Percentiles rank a stretch among this genome's conserved stretches.
Evolutionary conservation across 139 green algal genomes (phyloP).

Genomic region (Chlamydomonas eustigma): DNA sequence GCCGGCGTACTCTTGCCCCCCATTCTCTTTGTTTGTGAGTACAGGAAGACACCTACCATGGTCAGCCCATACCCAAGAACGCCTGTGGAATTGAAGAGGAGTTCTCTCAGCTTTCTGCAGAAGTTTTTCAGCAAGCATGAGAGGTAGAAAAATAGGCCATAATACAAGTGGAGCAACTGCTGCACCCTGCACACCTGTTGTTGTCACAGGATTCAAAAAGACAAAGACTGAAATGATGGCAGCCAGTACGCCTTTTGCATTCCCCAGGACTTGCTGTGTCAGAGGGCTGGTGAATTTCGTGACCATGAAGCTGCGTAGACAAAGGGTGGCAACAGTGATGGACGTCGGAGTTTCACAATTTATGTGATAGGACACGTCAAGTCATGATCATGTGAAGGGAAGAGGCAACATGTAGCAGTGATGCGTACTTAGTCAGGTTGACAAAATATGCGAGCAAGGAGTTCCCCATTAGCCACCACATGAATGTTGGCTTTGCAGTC

Average conservation of each 20-base stretch:
- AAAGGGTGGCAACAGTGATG: background rate
- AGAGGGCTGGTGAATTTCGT: constrained; percentile 92
- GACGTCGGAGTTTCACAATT: background rate
- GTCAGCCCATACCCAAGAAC: constrained; percentile 34
- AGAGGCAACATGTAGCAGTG: background rate
- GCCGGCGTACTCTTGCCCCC: background rate
- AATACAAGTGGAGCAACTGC: background rate
- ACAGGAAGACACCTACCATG: constrained; percentile 28
- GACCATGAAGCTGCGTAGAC: constrained; percentile 85
- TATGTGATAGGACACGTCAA: background rate
- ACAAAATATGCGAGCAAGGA: constrained; percentile 86
- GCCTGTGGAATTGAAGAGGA: background rate
- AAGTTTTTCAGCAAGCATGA: background rate
- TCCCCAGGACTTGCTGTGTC: constrained; percentile 96
- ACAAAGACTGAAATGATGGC: constrained; percentile 75
- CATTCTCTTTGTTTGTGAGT: constrained; percentile 19
- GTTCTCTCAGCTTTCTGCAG: background rate
- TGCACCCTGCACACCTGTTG: background rate
- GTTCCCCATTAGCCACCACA: constrained; percentile 75
- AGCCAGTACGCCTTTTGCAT: constrained; percentile 93
- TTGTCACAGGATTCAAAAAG: constrained; percentile 80
- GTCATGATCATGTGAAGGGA: background rate
- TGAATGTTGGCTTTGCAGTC: constrained; percentile 42
- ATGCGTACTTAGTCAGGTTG: constrained; percentile 85
- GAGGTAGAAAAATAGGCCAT: background rate